Evolutionary conservation across 108 stramenopile species (phyloP), one percentile per base, ranked within the genome.

Genomic region (Fistulifera solaris): DNA sequence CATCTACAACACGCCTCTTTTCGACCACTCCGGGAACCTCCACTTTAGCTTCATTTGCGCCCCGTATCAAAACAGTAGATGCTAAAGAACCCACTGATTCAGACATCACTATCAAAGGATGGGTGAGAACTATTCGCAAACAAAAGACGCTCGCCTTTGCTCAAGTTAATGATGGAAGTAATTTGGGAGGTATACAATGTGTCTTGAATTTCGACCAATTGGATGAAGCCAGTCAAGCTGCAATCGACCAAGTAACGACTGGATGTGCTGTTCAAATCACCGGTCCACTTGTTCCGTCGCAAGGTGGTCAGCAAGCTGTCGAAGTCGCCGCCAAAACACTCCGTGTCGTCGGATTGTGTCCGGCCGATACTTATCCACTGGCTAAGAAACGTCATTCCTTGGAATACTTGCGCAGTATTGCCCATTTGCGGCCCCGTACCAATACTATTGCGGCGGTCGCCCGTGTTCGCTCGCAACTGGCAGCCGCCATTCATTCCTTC

Each of bases 61-160:
- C 64, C 28, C 64, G 90, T n/a, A 70, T 92, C 42, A 87, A 86
- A 50, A 71, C 86, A 11, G 57, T 59, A 1, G 78, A 83, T 42
- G 86, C 83, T 1, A 76, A 39, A 0, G 73, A 72, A 39, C 70
- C 81, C 12, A 78, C 73, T 0, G 81, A 92, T 52, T 82, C 73
- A 22, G 63, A 66, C 24, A 87, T 96, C 1, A 50, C 68, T 10
- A 71, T 99, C 26, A 94, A 95, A 58, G 99, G 99, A 27, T 98
- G 99, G 99, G 94, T 97, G 16, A 59, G 94, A 54, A 98, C 99
- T 4, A 79, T 96, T 22, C 79, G 99, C 26, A 89, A 89, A 61
- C 97, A 99, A 75, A 98, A 98, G 76, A 94, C 89, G 8, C 61
- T 97, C 40, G 85, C 95, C 12, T 99, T 99, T 77, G 73, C 98